A percentile compares a stretch with the other conserved stretches of the same genome.
Conservation (phyloP, 2,329 filamentous ascomycete genomes). For the Cladosporium oxysporum region DNA sequence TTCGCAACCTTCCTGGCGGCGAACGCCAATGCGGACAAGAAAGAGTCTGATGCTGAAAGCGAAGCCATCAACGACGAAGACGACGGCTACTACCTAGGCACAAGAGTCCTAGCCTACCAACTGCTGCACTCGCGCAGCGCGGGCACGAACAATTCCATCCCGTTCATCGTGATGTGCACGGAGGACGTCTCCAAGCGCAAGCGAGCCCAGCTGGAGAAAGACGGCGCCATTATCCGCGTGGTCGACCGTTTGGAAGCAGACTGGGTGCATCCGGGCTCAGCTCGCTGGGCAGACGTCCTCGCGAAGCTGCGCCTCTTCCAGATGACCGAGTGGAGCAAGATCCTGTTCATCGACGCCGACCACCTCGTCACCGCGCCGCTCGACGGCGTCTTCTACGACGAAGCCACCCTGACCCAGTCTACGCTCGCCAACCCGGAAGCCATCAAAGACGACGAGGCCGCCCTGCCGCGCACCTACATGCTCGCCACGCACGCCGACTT, state of each 20-base stretch:
- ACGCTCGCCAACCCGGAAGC: slow-evolving; percentile 30
- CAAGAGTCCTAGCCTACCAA: slow-evolving; percentile 41
- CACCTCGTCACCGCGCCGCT: slow-evolving; percentile 34
- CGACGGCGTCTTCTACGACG: slow-evolving; percentile 41
- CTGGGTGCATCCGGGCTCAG: slow-evolving; percentile 33
- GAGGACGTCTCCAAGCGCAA: slow-evolving; percentile 38
- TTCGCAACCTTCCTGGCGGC: slow-evolving; percentile 43
- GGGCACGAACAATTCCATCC: slow-evolving; percentile 39
- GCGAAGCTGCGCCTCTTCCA: slow-evolving; percentile 41
- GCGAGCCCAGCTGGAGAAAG: slow-evolving; percentile 37
- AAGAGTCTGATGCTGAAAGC: slow-evolving; percentile 27
- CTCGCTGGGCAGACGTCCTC: slow-evolving; percentile 40
- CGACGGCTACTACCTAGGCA: slow-evolving; percentile 40
- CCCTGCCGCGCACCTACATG: slow-evolving; percentile 43
- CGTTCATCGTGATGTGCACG: slow-evolving; percentile 43
- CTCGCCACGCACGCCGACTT: slow-evolving; percentile 41
- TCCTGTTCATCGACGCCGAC: slow-evolving; percentile 41
- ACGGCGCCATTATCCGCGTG: slow-evolving; percentile 41
- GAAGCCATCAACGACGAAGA: slow-evolving; percentile 32
- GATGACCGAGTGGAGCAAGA: slow-evolving; percentile 37
- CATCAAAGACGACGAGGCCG: slow-evolving; percentile 37
- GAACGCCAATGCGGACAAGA: slow-evolving; percentile 25
- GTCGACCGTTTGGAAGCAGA: slow-evolving; percentile 37
- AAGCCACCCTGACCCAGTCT: slow-evolving; percentile 36
- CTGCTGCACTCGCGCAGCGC: slow-evolving; percentile 40